Percentiles rank a stretch among this genome's conserved stretches.
phyloP scores from a whole-genome alignment of 345 rosid species.

The Raphanus raphanistrum region DNA sequence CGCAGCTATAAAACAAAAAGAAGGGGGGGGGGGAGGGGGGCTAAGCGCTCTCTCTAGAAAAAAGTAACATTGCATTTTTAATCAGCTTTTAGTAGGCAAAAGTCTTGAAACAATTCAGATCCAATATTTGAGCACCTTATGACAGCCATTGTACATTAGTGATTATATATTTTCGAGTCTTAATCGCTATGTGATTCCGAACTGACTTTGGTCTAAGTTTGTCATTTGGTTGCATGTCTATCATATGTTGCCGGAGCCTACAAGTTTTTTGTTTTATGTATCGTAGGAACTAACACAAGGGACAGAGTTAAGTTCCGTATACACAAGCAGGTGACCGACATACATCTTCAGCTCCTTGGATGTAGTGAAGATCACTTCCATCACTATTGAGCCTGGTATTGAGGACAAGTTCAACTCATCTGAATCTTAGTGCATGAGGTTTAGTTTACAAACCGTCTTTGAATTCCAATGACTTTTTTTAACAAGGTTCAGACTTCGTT shows the following conservation, averaged over 20 bases:
- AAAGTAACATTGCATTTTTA: neutral
- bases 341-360: conserved; percentile 28
- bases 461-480: no score
- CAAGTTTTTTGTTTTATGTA: neutral
- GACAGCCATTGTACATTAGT: neutral
- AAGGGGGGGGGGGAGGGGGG: no score
- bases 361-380: no score
- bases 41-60: no score
- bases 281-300: conserved; percentile 51
- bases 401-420: no score
- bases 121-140: neutral
- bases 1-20: no score
- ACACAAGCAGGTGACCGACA: conserved; percentile 71
- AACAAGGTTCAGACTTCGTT: no score
- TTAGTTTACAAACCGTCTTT: no score
- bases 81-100: neutral
- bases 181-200: neutral
- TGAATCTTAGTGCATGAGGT: no score
- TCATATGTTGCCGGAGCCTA: neutral
- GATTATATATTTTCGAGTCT: neutral
- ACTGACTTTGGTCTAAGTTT: neutral
- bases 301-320: conserved; percentile 69
- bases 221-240: neutral
- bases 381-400: no score
- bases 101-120: neutral